Evolutionary conservation across 2,329 filamentous ascomycete species (phyloP).

Genomic region (Phialophora macrospora): DNA sequence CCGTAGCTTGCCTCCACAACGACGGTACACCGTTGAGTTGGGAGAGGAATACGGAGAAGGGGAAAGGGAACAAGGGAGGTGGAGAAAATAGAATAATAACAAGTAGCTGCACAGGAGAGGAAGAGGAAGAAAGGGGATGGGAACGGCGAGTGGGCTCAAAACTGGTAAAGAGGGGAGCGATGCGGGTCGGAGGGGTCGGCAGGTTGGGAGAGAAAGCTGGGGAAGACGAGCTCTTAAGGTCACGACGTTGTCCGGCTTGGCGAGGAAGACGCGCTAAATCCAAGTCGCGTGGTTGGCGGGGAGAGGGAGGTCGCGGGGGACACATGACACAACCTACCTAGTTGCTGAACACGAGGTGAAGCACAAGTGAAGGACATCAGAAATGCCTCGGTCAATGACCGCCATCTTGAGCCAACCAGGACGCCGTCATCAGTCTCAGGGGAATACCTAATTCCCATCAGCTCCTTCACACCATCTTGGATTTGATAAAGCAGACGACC

Average conservation of each 20-base stretch:
- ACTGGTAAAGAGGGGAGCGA: constrained; percentile 16
- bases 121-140: neutral
- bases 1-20: neutral
- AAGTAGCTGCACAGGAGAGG: neutral
- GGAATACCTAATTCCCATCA: neutral
- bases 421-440: neutral
- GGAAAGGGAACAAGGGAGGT: neutral
- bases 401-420: neutral
- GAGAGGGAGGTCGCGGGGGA: neutral
- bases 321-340: no score
- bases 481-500: neutral
- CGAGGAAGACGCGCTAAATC: constrained; percentile 16
- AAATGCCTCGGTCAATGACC: neutral
- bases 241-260: constrained; percentile 13
- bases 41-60: constrained; percentile 6
- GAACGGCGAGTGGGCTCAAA: constrained; percentile 11
- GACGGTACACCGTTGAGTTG: neutral
- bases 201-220: constrained; percentile 7
- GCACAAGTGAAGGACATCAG: neutral
- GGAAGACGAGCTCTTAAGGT: constrained; percentile 15
- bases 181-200: neutral
- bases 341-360: neutral
- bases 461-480: neutral
- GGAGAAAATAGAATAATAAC: neutral
- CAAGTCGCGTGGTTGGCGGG: constrained; percentile 7